Evolutionary conservation across 73 alveolate genomes (phyloP).

Genomic region (Tetrahymena thermophila): DNA sequence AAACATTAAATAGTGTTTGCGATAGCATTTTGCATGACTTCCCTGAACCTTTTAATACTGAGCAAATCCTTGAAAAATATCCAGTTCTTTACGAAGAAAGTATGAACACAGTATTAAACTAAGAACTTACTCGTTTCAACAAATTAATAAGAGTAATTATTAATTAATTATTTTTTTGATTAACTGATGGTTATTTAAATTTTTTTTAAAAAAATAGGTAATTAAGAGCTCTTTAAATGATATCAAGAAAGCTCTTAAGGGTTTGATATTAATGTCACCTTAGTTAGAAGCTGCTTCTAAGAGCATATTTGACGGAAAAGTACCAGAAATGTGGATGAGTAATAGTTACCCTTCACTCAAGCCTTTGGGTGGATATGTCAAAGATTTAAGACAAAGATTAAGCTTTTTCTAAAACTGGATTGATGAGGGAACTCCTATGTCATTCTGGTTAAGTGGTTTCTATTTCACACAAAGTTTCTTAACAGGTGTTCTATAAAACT

Average conservation of each 20-base stretch:
- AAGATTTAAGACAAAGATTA: conserved; percentile 79
- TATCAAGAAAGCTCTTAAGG: conserved; percentile 85
- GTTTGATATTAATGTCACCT: conserved; percentile 92
- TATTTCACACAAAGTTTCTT: conserved; percentile 98
- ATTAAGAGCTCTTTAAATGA: conserved; percentile 75
- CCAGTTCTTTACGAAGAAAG: conserved; percentile 97
- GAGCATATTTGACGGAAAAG: conserved; percentile 92
- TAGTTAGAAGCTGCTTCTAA: conserved; percentile 92
- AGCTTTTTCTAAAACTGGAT: conserved; percentile 93
- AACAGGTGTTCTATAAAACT: conserved; percentile 98
- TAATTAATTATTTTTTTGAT: conserved; percentile 26
- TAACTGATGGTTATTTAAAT: conserved; percentile 44
- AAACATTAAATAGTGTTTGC: conserved; percentile 69
- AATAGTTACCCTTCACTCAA: conserved; percentile 94
- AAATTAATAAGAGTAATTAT: conserved; percentile 67
- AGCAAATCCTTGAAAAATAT: conserved; percentile 82
- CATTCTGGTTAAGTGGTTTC: conserved; percentile 97
- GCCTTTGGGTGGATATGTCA: conserved; percentile 92
- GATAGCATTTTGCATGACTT: conserved; percentile 76
- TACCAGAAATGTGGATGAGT: conserved; percentile 96
- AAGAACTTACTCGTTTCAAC: conserved; percentile 97
- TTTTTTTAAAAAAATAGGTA: conserved; percentile 52
- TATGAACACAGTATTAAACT: conserved; percentile 97
- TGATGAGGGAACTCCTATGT: conserved; percentile 90
- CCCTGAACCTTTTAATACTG: conserved; percentile 87